Evolutionary conservation across 2,329 filamentous ascomycete species (phyloP), one percentile per base, ranked within the genome.

Genomic region (Mycosphaerella sp.): DNA sequence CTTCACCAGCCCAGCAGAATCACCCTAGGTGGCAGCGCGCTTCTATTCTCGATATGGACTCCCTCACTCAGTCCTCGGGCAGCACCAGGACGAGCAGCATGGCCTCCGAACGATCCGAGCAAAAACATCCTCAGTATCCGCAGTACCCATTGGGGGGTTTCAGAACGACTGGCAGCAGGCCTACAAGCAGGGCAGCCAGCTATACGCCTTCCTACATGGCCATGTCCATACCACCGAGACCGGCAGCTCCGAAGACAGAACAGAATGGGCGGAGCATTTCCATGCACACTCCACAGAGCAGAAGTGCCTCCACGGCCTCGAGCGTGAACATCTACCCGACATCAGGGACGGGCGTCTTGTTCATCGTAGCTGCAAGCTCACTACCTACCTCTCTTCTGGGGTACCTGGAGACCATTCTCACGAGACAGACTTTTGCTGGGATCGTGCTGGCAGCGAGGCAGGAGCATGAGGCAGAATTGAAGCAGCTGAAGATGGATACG

Each of bases 401-500:
- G 13, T 53, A 58, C 47, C 41, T 60, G 36, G 58, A 60, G 41
- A 59, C 55, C 41, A 49, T 60, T 13, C 44, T 60, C 13, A 41
- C 25, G 32, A 53, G 50, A 39, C 58, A 58, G 30, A 45, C 40
- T 28, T 55, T 60, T 13, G 51, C 56, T 9, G 48, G 48, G 21
- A 55, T 60, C 35, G 41, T 49, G 2, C 25, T 58, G 12, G 49
- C 41, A 28, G 56, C 53, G 7, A 50, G 42, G n/a, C 41, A 50
- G 10, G 43, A 57, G 14, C 50, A 60, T 35, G 58, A 59, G 17
- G 41, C 46, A n/a, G 44, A 42, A 17, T n/a, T 62, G 32, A 62
- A 60, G 45, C 56, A 59, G 40, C 28, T 62, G 28, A 60, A 60
- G 42, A 59, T 62, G 58, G 54, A 60, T 30, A 53, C 53, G 13